phyloP scores from a whole-genome alignment of 768 basidiomycete genomes.

The Trametes punicea region DNA sequence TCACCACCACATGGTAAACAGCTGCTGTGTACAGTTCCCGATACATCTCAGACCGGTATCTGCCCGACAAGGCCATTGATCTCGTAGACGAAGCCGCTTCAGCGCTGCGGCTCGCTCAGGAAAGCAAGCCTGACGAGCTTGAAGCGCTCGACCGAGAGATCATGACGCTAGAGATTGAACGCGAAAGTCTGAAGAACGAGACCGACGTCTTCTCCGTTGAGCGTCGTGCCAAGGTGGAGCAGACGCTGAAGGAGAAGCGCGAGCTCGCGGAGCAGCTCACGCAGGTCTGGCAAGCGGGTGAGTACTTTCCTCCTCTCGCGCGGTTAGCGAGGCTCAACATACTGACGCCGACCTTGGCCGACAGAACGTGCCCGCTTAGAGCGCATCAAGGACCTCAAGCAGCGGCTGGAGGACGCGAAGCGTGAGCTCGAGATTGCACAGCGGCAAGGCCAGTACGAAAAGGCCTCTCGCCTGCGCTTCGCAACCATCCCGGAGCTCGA shows the following conservation, averaged over 20 bases:
- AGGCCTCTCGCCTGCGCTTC: slow-evolving; percentile 80
- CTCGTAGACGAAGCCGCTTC: slow-evolving; percentile 93
- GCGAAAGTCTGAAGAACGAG: slow-evolving; percentile 88
- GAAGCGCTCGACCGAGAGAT: slow-evolving; percentile 82
- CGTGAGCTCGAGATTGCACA: slow-evolving; percentile 86
- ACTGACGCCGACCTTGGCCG: not conserved
- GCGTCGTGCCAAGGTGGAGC: slow-evolving; percentile 64
- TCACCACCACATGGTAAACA: slow-evolving; percentile 21
- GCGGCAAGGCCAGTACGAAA: slow-evolving; percentile 82
- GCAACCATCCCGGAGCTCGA: slow-evolving; percentile 82
- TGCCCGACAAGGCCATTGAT: slow-evolving; percentile 92
- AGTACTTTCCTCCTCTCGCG: slow-evolving; percentile 15
- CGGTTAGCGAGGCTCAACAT: not conserved
- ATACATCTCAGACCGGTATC: slow-evolving; percentile 82
- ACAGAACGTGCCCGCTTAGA: slow-evolving; percentile 67
- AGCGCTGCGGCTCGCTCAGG: slow-evolving; percentile 81
- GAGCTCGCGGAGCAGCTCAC: slow-evolving; percentile 59
- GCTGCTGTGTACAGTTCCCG: slow-evolving; percentile 83
- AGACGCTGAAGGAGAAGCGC: slow-evolving; percentile 55
- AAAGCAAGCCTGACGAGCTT: slow-evolving; percentile 82
- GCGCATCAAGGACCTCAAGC: slow-evolving; percentile 67
- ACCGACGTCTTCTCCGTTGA: slow-evolving; percentile 80
- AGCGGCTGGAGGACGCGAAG: slow-evolving; percentile 77
- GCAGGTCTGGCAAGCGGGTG: slow-evolving; percentile 72
- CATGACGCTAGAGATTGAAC: slow-evolving; percentile 83